phyloP scores from a whole-genome alignment of 2,329 filamentous ascomycete genomes.

The Fusarium verrucosum region DNA sequence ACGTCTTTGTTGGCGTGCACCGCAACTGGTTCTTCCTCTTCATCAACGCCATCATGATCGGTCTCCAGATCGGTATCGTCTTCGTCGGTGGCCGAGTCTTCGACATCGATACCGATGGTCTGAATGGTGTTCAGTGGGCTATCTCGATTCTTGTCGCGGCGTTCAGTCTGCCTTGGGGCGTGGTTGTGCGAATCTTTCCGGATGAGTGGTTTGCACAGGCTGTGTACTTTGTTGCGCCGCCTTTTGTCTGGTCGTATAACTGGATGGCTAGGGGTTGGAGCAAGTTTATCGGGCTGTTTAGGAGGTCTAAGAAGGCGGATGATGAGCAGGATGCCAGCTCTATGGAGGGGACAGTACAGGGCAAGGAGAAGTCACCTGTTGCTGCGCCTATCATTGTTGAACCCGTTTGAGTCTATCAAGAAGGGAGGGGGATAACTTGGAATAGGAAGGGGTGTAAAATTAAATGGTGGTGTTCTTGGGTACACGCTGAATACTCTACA shows the following conservation, averaged over 20 bases:
- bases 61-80: slow-evolving; percentile 87
- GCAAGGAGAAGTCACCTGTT: neutral
- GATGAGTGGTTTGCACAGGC: slow-evolving; percentile 21
- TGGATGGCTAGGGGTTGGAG: neutral
- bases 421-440: neutral
- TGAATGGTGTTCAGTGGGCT: slow-evolving; percentile 83
- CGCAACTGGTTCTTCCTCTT: slow-evolving; percentile 88
- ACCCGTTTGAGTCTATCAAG: neutral
- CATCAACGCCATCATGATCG: slow-evolving; percentile 88
- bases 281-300: neutral
- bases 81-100: slow-evolving; percentile 86
- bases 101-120: slow-evolving; percentile 67
- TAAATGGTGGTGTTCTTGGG: neutral
- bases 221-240: slow-evolving; percentile 5
- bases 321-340: neutral
- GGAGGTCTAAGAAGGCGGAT: neutral
- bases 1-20: slow-evolving; percentile 88
- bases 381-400: slow-evolving; percentile 4
- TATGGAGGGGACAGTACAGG: neutral
- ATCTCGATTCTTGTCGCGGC: slow-evolving; percentile 72
- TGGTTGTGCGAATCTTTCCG: slow-evolving; percentile 8
- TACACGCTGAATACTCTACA: neutral
- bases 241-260: slow-evolving; percentile 5
- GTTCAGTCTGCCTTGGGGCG: slow-evolving; percentile 16
- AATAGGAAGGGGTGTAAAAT: neutral